Evolutionary conservation across 164 flowering plant species (phyloP).

Genomic region (Pachysandra terminalis): DNA sequence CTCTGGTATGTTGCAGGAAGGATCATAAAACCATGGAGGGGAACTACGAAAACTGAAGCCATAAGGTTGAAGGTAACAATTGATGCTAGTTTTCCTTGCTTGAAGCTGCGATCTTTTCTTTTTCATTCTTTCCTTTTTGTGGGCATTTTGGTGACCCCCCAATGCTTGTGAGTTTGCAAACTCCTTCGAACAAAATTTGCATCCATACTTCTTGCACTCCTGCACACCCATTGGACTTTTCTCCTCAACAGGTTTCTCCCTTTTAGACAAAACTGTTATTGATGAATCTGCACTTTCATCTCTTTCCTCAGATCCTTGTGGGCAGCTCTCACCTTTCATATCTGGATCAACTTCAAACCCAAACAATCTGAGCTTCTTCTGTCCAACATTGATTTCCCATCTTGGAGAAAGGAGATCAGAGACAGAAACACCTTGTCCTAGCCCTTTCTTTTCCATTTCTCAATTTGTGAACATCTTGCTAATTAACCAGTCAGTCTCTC

Average conservation of each 20-base stretch:
- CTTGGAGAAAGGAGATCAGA: conserved; percentile 21
- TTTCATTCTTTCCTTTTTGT: conserved; percentile 90
- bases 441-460: conserved; percentile 31
- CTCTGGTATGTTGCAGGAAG: conserved; percentile 30
- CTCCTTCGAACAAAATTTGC: conserved; percentile 77
- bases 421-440: too few relatives aligned
- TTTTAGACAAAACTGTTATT: conserved; percentile 23
- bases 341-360: conserved; percentile 60
- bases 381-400: conserved; percentile 22
- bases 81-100: conserved; percentile 66
- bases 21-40: conserved; percentile 38
- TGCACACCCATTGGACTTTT: conserved; percentile 9
- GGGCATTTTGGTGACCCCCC: conserved; percentile 99
- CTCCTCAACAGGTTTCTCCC: conserved; percentile 19
- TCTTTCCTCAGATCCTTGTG: conserved; percentile 19
- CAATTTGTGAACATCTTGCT: conserved; percentile 8
- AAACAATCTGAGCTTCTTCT: conserved; percentile 64
- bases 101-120: conserved; percentile 79
- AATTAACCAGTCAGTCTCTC: conserved; percentile 17
- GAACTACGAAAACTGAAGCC: conserved; percentile 21
- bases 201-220: conserved; percentile 57
- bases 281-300: conserved; percentile 71
- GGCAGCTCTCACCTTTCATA: conserved; percentile 15
- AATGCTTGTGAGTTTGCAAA: conserved; percentile 89
- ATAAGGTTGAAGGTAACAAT: conserved; percentile 55